Conservation (phyloP, 306 rosid species). For the Parietaria judaica region DNA sequence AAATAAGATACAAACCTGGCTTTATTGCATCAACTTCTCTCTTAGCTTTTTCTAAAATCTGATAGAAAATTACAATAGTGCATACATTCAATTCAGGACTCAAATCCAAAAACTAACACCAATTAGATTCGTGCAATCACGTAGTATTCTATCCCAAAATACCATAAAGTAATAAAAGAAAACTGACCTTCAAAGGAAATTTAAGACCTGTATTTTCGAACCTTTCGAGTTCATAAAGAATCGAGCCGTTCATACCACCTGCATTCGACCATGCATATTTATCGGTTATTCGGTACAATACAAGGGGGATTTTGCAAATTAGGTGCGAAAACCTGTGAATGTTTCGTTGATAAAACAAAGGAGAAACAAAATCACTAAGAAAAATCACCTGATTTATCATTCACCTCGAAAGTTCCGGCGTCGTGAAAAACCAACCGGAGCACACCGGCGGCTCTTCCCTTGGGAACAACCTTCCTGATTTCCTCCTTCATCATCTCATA, state of each 20-base stretch:
- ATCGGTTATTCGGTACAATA: too few relatives aligned
- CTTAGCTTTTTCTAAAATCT: conserved; percentile 81
- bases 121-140: background rate
- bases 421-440: conserved; percentile 93
- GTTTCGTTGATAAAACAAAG: background rate
- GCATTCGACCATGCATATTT: background rate
- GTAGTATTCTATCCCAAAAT: background rate
- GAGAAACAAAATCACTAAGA: conserved; percentile 6
- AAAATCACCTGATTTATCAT: conserved; percentile 50
- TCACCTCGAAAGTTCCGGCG: conserved; percentile 75
- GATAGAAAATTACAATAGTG: conserved; percentile 23
- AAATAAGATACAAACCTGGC: conserved; percentile 50
- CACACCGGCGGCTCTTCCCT: conserved; percentile 68
- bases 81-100: conserved; percentile 10
- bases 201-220: conserved; percentile 79
- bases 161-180: conserved; percentile 14
- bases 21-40: conserved; percentile 55
- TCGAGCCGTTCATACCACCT: conserved; percentile 98
- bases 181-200: conserved; percentile 63
- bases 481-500: conserved; percentile 57
- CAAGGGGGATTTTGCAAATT: background rate
- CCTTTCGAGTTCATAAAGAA: conserved; percentile 76
- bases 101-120: conserved; percentile 1
- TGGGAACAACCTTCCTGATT: conserved; percentile 59
- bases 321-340: background rate